Evolutionary conservation across 2,329 filamentous ascomycete species (phyloP).

Genomic region (Penicillium sp.): DNA sequence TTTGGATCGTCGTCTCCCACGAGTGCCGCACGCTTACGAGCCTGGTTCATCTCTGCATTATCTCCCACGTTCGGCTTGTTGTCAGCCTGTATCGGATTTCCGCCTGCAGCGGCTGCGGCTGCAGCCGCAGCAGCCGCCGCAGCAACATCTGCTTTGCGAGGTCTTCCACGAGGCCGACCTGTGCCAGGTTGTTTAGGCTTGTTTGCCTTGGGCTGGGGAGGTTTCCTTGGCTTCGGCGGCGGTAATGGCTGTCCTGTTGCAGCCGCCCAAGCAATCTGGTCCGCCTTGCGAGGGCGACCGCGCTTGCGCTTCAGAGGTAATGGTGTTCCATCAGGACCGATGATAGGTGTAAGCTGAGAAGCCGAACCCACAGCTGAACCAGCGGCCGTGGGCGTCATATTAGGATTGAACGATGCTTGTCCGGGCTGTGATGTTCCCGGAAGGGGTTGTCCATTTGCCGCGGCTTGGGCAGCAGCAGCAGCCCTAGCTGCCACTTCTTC

Average conservation of each 20-base stretch:
- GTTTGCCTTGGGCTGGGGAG: slow-evolving; percentile 12
- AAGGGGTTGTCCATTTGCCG: slow-evolving; percentile 14
- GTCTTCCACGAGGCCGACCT: slow-evolving; percentile 34
- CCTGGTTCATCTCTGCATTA: slow-evolving; percentile 5
- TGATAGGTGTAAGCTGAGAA: slow-evolving; percentile 12
- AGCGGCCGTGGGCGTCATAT: slow-evolving; percentile 18
- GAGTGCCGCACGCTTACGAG: slow-evolving; percentile 10
- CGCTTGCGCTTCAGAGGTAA: slow-evolving; percentile 27
- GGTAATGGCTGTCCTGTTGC: slow-evolving; percentile 21
- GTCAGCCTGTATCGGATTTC: slow-evolving; percentile 15
- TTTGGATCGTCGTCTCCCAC: slow-evolving; percentile 14
- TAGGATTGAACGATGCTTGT: slow-evolving; percentile 22
- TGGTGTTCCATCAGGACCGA: slow-evolving; percentile 25
- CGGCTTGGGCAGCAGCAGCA: slow-evolving; percentile 19
- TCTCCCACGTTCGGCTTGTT: slow-evolving; percentile 9
- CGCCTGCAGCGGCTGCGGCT: slow-evolving; percentile 14
- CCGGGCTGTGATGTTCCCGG: slow-evolving; percentile 15
- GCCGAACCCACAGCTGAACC: slow-evolving; percentile 8
- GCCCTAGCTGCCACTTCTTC: slow-evolving; percentile 24
- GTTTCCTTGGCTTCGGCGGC: slow-evolving; percentile 24
- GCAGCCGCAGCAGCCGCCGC: slow-evolving; percentile 27
- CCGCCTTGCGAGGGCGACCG: slow-evolving; percentile 33
- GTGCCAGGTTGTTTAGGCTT: slow-evolving; percentile 24
- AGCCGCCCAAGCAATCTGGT: slow-evolving; percentile 23
- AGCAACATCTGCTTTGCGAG: slow-evolving; percentile 34